phyloP scores from a whole-genome alignment of 1,139 yeast genomes.

The Protomyces inouyei region DNA sequence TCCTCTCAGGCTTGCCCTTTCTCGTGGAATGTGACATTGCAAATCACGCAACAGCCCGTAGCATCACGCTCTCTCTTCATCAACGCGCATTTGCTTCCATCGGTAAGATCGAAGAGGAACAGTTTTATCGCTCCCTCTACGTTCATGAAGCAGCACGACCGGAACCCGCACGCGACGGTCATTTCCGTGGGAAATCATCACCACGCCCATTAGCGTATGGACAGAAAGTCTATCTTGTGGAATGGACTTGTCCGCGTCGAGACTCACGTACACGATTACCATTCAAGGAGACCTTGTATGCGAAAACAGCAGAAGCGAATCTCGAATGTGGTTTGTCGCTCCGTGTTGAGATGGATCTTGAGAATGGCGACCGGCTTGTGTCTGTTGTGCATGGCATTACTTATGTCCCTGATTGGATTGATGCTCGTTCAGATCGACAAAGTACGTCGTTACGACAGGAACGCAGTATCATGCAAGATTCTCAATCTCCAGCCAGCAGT shows the following conservation, averaged over 20 bases:
- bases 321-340: slow-evolving; percentile 15
- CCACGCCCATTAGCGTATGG: slow-evolving; percentile 16
- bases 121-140: slow-evolving; percentile 8
- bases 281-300: slow-evolving; percentile 12
- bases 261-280: slow-evolving; percentile 6
- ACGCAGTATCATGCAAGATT: not conserved
- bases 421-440: slow-evolving; percentile 4
- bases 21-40: slow-evolving; percentile 19
- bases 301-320: slow-evolving; percentile 4
- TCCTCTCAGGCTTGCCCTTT: slow-evolving; percentile 22
- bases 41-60: slow-evolving; percentile 3
- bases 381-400: slow-evolving; percentile 15
- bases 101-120: slow-evolving; percentile 11
- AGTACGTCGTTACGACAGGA: slow-evolving; percentile 1
- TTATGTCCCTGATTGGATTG: slow-evolving; percentile 11
- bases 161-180: not conserved
- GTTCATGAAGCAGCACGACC: slow-evolving; percentile 19
- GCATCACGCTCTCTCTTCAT: slow-evolving; percentile 14
- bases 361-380: not conserved
- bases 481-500: not conserved
- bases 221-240: slow-evolving; percentile 7
- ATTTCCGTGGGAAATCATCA: slow-evolving; percentile 5
- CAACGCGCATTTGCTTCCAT: slow-evolving; percentile 5
- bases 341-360: slow-evolving; percentile 16
- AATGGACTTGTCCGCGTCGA: slow-evolving; percentile 12